Base-by-base conservation (phyloP, 2,329 filamentous ascomycete genomes). In the Fonsecaea nubica region DNA sequence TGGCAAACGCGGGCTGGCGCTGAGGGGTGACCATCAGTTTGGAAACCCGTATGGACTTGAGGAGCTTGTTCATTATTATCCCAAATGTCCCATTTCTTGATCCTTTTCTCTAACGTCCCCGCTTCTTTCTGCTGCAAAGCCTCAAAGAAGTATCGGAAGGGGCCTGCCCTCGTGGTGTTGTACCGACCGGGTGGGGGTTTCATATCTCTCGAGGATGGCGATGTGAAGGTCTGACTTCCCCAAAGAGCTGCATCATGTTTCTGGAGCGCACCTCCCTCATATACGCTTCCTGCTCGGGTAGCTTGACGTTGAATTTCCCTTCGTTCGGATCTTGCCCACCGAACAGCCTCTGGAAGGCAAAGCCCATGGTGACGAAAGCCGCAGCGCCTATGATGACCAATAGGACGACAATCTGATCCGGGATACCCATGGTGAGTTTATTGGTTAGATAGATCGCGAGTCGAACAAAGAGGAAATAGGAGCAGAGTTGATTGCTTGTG, bases 251-350 rank as follows among this genome's bases (percentile, higher is more conserved):
- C 63, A 64, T 62, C 30, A 64, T 55, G 25, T 60, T 62, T 32
- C 68, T 63, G 10, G 48, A 13, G 21, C 68, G 63, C 3, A 70
- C 63, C 38, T 70, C 68, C 50, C 68, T 66, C 65, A 66, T 65
- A 40, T 68, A 70, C 40, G 61, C 65, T 33, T 58, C 25, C 38
- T 70, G 68, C 25, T 58, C 53, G 3, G 55, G n/a, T 42, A 54
- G 55, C 48, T 55, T 64, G 10, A 42, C 33, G 18, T 70, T 70
- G 53, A 62, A 68, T 8, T 53, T 40, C n/a, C 30, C 48, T 2
- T 15, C 63, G 3, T 15, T 32, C 9, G 13, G 25, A 30, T 56
- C 55, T 15, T 18, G 9, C 55, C 53, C 64, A 48, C 48, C 54
- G 42, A 63, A 68, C 25, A 63, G 36, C 38, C 58, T 68, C 6